Evolutionary conservation across 257 asterid genomes (phyloP), one percentile per base, ranked within the genome.

Genomic region (Rhazya stricta): DNA sequence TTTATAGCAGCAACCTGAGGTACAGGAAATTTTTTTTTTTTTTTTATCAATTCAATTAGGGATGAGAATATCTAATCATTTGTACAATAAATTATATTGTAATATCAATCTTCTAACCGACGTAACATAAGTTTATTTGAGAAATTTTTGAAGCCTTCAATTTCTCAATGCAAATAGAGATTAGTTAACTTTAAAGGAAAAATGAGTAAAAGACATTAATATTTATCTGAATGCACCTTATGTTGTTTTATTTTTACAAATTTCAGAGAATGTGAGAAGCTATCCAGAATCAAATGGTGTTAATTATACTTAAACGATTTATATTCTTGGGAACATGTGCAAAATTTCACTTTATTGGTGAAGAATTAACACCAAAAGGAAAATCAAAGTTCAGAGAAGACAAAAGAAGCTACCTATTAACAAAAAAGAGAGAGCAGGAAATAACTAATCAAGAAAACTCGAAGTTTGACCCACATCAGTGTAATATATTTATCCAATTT

Each of bases 1-100:
- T 90, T 94, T 87, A 94, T 94, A 45, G 99, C 99, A 80, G 98
- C 90, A 82, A 94, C 97, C 98, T 94, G 85, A 71, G 78, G n/a
- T n/a, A n/a, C n/a, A n/a, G n/a, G n/a, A n/a, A n/a, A n/a, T n/a
- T n/a, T n/a, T n/a, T n/a, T n/a, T n/a, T n/a, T n/a, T n/a, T n/a
- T n/a, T n/a, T n/a, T n/a, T n/a, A n/a, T n/a, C n/a, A n/a, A 75
- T 37, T 36, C 70, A 36, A 41, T 62, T 45, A 65, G 19, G 32
- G 30, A 39, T 30, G 56, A 39, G 46, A 41, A 37, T 9, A 21
- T 51, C 50, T 46, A 36, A 67, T 45, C 68, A 58, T 61, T 25
- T 21, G 23, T 1, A 6, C 34, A 21, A 23, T 56, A 54, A 3
- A 10, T 3, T 3, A 19, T 43, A 16, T 1, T 19, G 9, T 10